phyloP scores from a whole-genome alignment of 106 monocot genomes.

The Allium sativum region DNA sequence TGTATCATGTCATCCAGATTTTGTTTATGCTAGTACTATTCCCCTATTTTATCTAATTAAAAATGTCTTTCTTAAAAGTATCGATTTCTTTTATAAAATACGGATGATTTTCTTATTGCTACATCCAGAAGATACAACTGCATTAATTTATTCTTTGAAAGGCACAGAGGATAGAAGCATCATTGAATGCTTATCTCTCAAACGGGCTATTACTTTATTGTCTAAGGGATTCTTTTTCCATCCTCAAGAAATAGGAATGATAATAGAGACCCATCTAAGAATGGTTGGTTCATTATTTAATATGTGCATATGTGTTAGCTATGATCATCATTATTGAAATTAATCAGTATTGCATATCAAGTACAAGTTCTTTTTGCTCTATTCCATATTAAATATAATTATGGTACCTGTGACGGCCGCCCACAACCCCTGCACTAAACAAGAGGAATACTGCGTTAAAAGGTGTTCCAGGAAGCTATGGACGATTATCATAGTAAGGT shows the following conservation, averaged over 20 bases:
- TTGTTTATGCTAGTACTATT: background rate
- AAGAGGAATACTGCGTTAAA: too few species aligned
- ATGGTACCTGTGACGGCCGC: too few species aligned
- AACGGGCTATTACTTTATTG: conserved; percentile 62
- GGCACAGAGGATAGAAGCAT: conserved; percentile 43
- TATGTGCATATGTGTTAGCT: background rate
- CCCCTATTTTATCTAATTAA: background rate
- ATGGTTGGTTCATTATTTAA: conserved; percentile 43
- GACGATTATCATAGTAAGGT: too few species aligned
- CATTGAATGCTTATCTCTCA: conserved; percentile 55
- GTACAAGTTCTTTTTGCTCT: too few species aligned
- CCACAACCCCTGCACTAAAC: too few species aligned
- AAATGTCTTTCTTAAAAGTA: background rate
- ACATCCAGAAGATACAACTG: conserved; percentile 64
- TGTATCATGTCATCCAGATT: conserved; percentile 87
- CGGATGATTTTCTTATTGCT: conserved; percentile 73
- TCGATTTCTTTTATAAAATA: conserved; percentile 15
- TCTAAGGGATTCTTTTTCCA: conserved; percentile 87
- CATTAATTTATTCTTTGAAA: conserved; percentile 62
- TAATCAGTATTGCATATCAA: too few species aligned
- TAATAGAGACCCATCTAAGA: conserved; percentile 77
- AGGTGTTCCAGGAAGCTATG: too few species aligned
- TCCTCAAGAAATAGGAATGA: conserved; percentile 71
- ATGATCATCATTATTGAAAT: too few species aligned
- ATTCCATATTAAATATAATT: too few species aligned